Evolutionary conservation across 2,329 filamentous ascomycete genomes (phyloP).

Genomic region (Clonostachys rhizophaga): DNA sequence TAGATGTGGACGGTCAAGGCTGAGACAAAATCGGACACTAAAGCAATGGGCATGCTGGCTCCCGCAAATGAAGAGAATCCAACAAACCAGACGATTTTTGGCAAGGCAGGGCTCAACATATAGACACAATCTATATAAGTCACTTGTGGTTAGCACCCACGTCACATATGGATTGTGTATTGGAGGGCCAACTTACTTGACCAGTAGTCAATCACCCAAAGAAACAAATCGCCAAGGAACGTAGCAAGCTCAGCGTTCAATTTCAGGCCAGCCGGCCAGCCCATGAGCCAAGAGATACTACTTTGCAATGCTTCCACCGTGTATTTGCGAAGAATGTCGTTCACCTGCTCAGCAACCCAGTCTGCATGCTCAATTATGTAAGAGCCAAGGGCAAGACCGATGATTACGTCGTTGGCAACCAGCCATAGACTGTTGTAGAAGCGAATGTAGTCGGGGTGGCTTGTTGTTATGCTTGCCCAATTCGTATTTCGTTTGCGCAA

Average conservation of each 20-base stretch:
- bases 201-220: conserved; percentile 99
- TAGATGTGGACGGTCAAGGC: conserved; percentile 94
- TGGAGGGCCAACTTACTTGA: conserved; percentile 54
- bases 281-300: conserved; percentile 94
- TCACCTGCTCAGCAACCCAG: conserved; percentile 78
- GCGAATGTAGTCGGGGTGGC: conserved; percentile 94
- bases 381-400: conserved; percentile 91
- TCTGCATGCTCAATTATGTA: conserved; percentile 95
- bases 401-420: conserved; percentile 97
- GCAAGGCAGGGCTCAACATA: conserved; percentile 73
- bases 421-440: conserved; percentile 99
- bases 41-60: conserved; percentile 92
- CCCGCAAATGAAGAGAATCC: conserved; percentile 94
- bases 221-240: conserved; percentile 92
- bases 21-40: conserved; percentile 91
- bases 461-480: conserved; percentile 93
- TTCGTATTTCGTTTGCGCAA: conserved; percentile 84
- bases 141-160: background rate
- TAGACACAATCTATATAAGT: conserved; percentile 62
- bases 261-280: conserved; percentile 90
- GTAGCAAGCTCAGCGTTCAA: conserved; percentile 88
- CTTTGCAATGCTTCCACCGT: conserved; percentile 83
- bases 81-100: conserved; percentile 84
- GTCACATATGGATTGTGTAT: background rate
- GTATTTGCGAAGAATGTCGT: conserved; percentile 70